A percentile compares a stretch with the other conserved stretches of the same genome.
Evolutionary conservation across 805 yeast species (phyloP).

Genomic region (Kuraishia ogatae): DNA sequence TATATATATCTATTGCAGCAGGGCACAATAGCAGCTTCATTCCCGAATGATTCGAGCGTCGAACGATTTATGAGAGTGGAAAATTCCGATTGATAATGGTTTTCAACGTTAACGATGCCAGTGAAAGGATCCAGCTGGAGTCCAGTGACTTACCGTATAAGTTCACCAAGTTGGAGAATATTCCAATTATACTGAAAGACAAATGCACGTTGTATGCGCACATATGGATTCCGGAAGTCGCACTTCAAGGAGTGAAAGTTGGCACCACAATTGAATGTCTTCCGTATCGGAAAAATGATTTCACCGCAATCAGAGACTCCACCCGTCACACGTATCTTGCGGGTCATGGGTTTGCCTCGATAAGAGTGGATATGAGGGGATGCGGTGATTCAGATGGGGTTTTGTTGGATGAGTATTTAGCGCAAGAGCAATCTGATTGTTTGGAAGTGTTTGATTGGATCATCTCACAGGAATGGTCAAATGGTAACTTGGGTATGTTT

Average conservation of each 20-base stretch:
- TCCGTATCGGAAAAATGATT: slow-evolving; percentile 35
- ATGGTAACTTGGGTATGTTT: slow-evolving; percentile 36
- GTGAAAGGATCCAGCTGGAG: slow-evolving; percentile 15
- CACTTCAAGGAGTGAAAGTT: slow-evolving; percentile 15
- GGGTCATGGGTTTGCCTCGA: slow-evolving; percentile 35
- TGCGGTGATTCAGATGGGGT: slow-evolving; percentile 33
- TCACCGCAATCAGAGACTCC: slow-evolving; percentile 34
- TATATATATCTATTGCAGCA: neutral
- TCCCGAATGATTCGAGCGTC: too few species aligned
- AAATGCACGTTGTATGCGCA: slow-evolving; percentile 30
- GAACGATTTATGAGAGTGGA: too few species aligned
- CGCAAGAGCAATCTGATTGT: slow-evolving; percentile 35
- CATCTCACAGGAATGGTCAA: slow-evolving; percentile 30
- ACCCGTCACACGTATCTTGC: slow-evolving; percentile 38
- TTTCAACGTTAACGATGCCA: slow-evolving; percentile 31
- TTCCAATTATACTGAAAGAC: slow-evolving; percentile 29
- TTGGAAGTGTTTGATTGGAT: slow-evolving; percentile 35
- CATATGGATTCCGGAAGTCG: slow-evolving; percentile 32
- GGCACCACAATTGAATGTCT: slow-evolving; percentile 36
- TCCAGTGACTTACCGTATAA: slow-evolving; percentile 19
- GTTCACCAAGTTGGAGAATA: slow-evolving; percentile 23
- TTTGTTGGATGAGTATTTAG: slow-evolving; percentile 30
- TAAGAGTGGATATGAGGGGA: slow-evolving; percentile 40
- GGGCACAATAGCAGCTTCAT: too few species aligned
- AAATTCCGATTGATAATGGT: slow-evolving; percentile 20